Evolutionary conservation across 805 yeast species (phyloP).

Genomic region (Wickerhamiella vanderwaltii): DNA sequence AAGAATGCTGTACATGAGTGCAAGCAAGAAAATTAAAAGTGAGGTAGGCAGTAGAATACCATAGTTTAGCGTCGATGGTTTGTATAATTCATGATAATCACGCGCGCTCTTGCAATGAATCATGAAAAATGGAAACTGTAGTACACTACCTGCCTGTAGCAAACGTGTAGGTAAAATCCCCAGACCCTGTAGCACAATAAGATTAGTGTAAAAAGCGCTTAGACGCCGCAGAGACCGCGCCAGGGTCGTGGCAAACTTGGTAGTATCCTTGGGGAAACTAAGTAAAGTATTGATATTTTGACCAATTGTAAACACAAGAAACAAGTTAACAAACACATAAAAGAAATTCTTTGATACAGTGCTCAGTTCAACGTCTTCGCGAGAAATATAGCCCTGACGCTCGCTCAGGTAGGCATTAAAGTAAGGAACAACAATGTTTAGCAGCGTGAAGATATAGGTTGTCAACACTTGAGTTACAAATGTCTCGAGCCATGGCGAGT

Average conservation of each 20-base stretch:
- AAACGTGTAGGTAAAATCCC: constrained; percentile 86
- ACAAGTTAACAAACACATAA: constrained; percentile 86
- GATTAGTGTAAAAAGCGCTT: constrained; percentile 81
- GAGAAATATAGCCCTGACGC: constrained; percentile 79
- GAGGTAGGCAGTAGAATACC: constrained; percentile 91
- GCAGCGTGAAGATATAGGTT: constrained; percentile 74
- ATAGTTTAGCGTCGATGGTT: constrained; percentile 85
- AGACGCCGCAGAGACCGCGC: constrained; percentile 72
- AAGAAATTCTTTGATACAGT: constrained; percentile 87
- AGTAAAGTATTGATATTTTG: constrained; percentile 70
- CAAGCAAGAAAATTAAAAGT: constrained; percentile 67
- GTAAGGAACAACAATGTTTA: constrained; percentile 76
- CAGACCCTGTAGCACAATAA: constrained; percentile 64
- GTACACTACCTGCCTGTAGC: constrained; percentile 64
- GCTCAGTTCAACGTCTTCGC: constrained; percentile 84
- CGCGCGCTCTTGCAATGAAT: constrained; percentile 67
- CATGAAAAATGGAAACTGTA: constrained; percentile 59
- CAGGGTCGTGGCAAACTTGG: constrained; percentile 72
- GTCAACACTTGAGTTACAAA: constrained; percentile 83
- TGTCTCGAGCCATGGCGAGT: constrained; percentile 59
- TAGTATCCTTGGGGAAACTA: constrained; percentile 58
- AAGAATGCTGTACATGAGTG: constrained; percentile 77
- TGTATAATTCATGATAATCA: constrained; percentile 60
- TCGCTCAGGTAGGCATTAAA: constrained; percentile 72
- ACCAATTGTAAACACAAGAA: constrained; percentile 84